Conservation (phyloP, 805 yeast species). For the Allodekkera sacchari region DNA sequence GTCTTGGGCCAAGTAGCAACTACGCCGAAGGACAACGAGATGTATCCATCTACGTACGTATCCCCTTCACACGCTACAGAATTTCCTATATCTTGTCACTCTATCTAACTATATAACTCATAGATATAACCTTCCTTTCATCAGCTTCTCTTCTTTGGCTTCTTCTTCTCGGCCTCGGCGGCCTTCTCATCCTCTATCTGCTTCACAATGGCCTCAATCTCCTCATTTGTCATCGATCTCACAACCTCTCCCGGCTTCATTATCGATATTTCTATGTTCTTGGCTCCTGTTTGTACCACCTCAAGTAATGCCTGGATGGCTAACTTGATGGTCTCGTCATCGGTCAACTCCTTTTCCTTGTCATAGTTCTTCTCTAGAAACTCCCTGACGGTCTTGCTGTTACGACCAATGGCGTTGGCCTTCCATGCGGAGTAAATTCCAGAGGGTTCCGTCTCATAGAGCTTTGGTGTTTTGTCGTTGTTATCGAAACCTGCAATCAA, state of each 20-base stretch:
- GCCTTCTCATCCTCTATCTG: slow-evolving; percentile 84
- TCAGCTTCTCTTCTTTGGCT: slow-evolving; percentile 26
- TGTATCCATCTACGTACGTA: slow-evolving; percentile 1
- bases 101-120: background rate
- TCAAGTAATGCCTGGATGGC: slow-evolving; percentile 84
- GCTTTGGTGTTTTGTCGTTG: slow-evolving; percentile 68
- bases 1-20: no score
- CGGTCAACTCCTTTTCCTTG: slow-evolving; percentile 46
- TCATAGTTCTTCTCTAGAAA: slow-evolving; percentile 82
- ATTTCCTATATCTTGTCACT: background rate
- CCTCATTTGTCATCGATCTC: slow-evolving; percentile 55
- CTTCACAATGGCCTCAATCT: slow-evolving; percentile 65
- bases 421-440: slow-evolving; percentile 98
- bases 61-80: background rate
- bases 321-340: slow-evolving; percentile 66
- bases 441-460: slow-evolving; percentile 94
- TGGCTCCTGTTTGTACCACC: slow-evolving; percentile 97
- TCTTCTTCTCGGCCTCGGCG: slow-evolving; percentile 72
- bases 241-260: slow-evolving; percentile 63
- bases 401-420: slow-evolving; percentile 94
- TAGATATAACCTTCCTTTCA: background rate
- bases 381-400: slow-evolving; percentile 91
- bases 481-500: slow-evolving; percentile 93
- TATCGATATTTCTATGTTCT: slow-evolving; percentile 87
- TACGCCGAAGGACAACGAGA: no score